Evolutionary conservation across 495 filamentous ascomycete genomes (phyloP), one percentile per base, ranked within the genome.

Genomic region (Xanthoparmelia taractica): DNA sequence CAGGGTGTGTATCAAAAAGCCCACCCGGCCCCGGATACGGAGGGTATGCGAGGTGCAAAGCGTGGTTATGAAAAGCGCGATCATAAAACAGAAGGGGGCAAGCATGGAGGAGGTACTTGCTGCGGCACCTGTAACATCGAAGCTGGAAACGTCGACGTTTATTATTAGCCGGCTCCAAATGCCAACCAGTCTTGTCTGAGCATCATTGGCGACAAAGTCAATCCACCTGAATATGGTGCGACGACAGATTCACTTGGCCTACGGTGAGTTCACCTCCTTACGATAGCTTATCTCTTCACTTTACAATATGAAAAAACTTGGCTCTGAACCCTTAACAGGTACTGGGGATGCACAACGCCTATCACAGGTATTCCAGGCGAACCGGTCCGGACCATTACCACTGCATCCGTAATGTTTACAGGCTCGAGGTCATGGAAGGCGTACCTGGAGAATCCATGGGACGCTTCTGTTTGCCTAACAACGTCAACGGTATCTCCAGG

Each of bases 91-190:
- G 17, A 12, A 25, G 45, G 45, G n/a, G 4, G 10, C 12, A 8
- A 25, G 4, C 0, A 48, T 25, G 45, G 45, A 48, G 27, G 54
- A 7, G 57, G 37, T 18, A 63, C 47, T 5, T 63, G 60, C 33
- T 63, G 60, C 40, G 48, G 60, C 33, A 38, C 17, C 25, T 56
- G 47, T 23, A 50, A 37, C 15, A 63, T 63, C 37, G 60, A 50
- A 23, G 47, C 60, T 41, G 34, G 45, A 23, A 63, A 63, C 37
- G 60, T 63, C n/a, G 60, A 63, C 37, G 37, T 63, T 1, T 63
- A 63, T 38, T 63, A 63, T 50, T 63, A 50, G 60, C 50, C 50
- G n/a, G 11, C 4, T 7, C 33, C 50, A 17, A 23, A 56, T 37
- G 60, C 60, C 8, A 50, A 63, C 48, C 27, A 2, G 43, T 54